Evolutionary conservation across 163 green algal species (phyloP), one percentile per base, ranked within the genome.

Genomic region (Scenedesmus sp.): DNA sequence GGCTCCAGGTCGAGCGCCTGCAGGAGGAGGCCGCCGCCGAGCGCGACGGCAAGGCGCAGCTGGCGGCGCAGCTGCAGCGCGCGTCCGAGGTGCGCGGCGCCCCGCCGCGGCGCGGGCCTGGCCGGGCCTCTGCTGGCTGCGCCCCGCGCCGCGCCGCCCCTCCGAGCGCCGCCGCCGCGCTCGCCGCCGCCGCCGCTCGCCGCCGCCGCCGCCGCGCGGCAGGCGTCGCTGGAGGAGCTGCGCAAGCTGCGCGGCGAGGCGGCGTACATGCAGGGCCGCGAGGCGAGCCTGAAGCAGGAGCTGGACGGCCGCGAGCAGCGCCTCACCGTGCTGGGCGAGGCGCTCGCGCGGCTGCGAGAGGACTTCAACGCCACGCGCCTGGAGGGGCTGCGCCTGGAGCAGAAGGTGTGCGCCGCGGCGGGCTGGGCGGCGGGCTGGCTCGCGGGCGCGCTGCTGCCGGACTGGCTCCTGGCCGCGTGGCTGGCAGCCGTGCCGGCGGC

Each of bases 321-420:
- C 36, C 36, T 77, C 22, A n/a, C 48, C 28, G 56, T 63, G 3
- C 6, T 60, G 51, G 6, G 51, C 51, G 53, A 66, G 53, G 13
- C 34, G 17, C 34, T 77, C 34, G 13, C 17, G 9, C 51, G 33
- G n/a, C 13, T 77, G 69, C 69, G 65, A 26, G 69, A 77, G 53
- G 65, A 66, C 33, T 54, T 57, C 69, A 77, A 66, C 20, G 29
- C 29, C 3, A 33, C 56, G 31, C 57, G 53, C n/a, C 67, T 77
- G 28, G 67, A 77, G n/a, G 57, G 39, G 33, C 34, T 77, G 69
- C 22, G 69, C 7, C 29, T 77, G 39, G 69, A 77, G 24, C 69
- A 77, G 34, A 65, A 77, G 53, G 69, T 77, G 53, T 9, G 50
- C 20, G 15, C 10, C n/a, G n/a, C n/a, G n/a, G n/a, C n/a, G n/a